phyloP scores from a whole-genome alignment of 2,329 filamentous ascomycete genomes.

The Stagonosporopsis chrysanthemi region DNA sequence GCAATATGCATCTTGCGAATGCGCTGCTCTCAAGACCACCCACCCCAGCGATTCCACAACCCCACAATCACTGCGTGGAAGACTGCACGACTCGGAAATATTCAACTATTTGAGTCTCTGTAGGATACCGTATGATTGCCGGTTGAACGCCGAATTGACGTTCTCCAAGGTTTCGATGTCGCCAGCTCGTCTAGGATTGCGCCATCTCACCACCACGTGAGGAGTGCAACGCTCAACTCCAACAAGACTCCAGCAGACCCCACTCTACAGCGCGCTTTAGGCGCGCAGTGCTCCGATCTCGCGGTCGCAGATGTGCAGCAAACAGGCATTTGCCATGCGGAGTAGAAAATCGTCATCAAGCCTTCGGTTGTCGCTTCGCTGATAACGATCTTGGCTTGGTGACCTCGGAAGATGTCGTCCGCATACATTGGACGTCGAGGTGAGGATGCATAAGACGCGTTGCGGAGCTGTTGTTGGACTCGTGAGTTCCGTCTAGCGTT shows the following conservation, averaged over 20 bases:
- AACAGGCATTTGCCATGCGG: slow-evolving; percentile 15
- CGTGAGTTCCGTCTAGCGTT: no score
- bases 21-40: background rate
- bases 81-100: background rate
- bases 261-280: background rate
- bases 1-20: slow-evolving; percentile 1
- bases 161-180: slow-evolving; percentile 25
- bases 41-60: background rate
- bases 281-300: background rate
- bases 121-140: background rate
- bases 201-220: slow-evolving; percentile 20
- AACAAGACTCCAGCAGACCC: slow-evolving; percentile 1
- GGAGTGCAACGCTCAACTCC: background rate
- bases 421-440: no score
- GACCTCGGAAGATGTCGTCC: slow-evolving; percentile 1
- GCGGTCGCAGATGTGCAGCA: background rate
- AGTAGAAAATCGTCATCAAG: slow-evolving; percentile 23
- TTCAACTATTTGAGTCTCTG: no score
- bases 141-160: slow-evolving; percentile 4
- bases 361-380: slow-evolving; percentile 2
- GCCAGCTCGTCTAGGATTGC: slow-evolving; percentile 26
- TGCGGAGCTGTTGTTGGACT: background rate
- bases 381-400: slow-evolving; percentile 16
- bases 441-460: background rate
- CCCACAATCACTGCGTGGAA: background rate